phyloP scores from a whole-genome alignment of 1,284 basidiomycete genomes.

The Papiliotrema fonsecae region DNA sequence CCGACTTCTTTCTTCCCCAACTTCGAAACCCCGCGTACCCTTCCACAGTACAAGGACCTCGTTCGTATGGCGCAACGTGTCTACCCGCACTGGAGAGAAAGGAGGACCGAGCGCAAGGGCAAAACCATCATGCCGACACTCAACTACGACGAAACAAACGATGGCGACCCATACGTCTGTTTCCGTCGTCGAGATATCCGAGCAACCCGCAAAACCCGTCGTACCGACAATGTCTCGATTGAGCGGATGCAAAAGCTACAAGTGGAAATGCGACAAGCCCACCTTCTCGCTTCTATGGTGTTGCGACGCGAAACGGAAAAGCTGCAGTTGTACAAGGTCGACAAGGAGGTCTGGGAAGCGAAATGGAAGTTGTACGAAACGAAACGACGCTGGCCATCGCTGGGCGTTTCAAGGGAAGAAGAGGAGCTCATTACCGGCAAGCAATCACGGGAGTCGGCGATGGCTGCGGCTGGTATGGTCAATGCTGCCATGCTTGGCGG shows the following conservation, averaged over 20 bases:
- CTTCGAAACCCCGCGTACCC: constrained; percentile 58
- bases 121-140: constrained; percentile 72
- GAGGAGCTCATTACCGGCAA: constrained; percentile 56
- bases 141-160: constrained; percentile 87
- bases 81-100: constrained; percentile 77
- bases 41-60: constrained; percentile 58
- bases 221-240: constrained; percentile 79
- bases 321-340: constrained; percentile 58
- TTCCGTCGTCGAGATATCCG: constrained; percentile 96
- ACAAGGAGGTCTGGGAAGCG: constrained; percentile 70
- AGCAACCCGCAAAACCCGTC: constrained; percentile 87
- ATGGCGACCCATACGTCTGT: constrained; percentile 95
- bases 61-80: constrained; percentile 62
- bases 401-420: constrained; percentile 72
- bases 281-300: constrained; percentile 67
- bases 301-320: constrained; percentile 71
- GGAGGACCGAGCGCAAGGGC: constrained; percentile 67
- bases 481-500: constrained; percentile 15
- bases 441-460: constrained; percentile 50
- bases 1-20: constrained; percentile 59
- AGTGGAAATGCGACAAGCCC: constrained; percentile 64
- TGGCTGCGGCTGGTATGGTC: constrained; percentile 5
- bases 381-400: constrained; percentile 66
- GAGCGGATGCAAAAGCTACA: constrained; percentile 81
- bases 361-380: constrained; percentile 70